These are phyloP conservation scores for Daldinia eschscholtzii DNA, from an alignment of 2,329 filamentous ascomycete genomes.

Conservation along the genomic window DNA sequence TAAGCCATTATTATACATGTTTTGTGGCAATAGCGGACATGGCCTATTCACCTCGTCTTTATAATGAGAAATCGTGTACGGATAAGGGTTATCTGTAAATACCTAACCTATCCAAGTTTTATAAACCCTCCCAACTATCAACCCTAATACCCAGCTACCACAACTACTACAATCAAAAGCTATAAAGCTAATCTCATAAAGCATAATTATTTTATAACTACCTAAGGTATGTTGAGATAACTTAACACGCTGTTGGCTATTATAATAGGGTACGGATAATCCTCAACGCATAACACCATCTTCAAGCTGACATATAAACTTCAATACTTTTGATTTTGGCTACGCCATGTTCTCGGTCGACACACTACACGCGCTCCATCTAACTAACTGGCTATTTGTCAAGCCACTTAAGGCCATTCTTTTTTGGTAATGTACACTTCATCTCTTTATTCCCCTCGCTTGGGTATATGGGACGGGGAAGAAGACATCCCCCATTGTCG, in stretches of 20 bases:
- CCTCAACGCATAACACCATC: not conserved
- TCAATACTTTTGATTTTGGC: conserved; percentile 24
- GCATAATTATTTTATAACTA: not conserved
- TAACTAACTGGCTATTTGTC: not conserved
- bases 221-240: too few relatives aligned
- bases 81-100: too few relatives aligned
- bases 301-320: conserved; percentile 2
- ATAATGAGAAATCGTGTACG: not conserved
- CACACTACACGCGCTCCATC: not conserved
- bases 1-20: too few relatives aligned
- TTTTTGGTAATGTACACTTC: conserved; percentile 18
- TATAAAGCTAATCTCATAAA: not conserved
- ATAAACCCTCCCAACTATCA: not conserved
- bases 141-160: not conserved
- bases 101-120: not conserved
- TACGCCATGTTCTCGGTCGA: conserved; percentile 5
- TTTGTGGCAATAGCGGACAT: too few relatives aligned
- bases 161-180: too few relatives aligned
- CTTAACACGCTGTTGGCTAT: too few relatives aligned
- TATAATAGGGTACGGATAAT: not conserved
- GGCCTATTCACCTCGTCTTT: not conserved
- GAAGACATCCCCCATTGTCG: conserved; percentile 1
- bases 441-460: conserved; percentile 24
- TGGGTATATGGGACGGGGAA: conserved; percentile 32
- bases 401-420: not conserved